These are phyloP conservation scores for Elongisporangium senticosum DNA, from an alignment of 352 stramenopile species.

Conservation along the genomic window DNA sequence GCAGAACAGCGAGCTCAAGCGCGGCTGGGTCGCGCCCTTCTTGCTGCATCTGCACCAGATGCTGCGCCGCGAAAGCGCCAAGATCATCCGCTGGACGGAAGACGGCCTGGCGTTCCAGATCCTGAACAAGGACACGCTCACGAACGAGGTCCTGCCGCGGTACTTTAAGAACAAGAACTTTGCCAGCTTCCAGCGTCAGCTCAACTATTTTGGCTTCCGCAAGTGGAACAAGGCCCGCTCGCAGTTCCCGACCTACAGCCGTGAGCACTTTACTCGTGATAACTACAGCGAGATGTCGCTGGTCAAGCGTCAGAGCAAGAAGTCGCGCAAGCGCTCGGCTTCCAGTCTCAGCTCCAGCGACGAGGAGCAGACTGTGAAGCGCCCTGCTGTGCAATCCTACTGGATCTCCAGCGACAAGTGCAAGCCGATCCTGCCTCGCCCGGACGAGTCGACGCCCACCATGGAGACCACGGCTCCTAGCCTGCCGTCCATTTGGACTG, in stretches of 20 bases:
- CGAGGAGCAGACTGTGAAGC: conserved; percentile 36
- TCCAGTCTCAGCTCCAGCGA: conserved; percentile 1
- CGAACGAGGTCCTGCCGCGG: conserved; percentile 85
- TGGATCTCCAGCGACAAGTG: conserved; percentile 41
- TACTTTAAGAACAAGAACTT: conserved; percentile 97
- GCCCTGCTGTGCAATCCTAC: conserved; percentile 16
- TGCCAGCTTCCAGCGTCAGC: conserved; percentile 92
- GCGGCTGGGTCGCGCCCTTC: conserved; percentile 81
- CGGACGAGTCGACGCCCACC: conserved; percentile 11
- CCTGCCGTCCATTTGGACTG: conserved; percentile 3
- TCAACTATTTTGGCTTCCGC: conserved; percentile 95
- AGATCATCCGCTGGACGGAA: conserved; percentile 78
- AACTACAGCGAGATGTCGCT: conserved; percentile 82
- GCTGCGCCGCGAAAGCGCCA: conserved; percentile 66
- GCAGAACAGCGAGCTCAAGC: conserved; percentile 28
- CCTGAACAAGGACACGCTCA: conserved; percentile 79
- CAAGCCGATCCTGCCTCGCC: conserved; percentile 61
- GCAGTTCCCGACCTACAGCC: conserved; percentile 70
- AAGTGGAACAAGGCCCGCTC: conserved; percentile 84
- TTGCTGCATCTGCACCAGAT: conserved; percentile 82
- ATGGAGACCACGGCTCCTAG: conserved; percentile 1
- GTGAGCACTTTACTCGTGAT: conserved; percentile 79
- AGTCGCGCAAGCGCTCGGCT: conserved; percentile 65
- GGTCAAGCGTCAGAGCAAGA: conserved; percentile 85
- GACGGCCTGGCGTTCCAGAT: conserved; percentile 82